Conservation (phyloP, 2,329 filamentous ascomycete genomes). For the Colletotrichum sp. region DNA sequence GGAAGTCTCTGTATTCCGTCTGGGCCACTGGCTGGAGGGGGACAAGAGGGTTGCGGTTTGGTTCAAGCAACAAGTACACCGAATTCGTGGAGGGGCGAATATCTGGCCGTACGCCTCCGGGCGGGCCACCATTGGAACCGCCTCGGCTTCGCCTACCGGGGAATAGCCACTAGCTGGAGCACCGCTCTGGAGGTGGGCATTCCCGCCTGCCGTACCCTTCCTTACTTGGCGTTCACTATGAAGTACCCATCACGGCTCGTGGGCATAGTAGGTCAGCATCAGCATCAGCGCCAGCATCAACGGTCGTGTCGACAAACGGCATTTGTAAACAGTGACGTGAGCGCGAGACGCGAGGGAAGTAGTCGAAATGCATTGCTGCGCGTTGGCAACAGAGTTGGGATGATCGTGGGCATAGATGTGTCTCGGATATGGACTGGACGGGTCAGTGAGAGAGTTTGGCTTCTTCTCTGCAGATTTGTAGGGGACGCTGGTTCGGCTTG, state of each 20-base stretch:
- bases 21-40: neutral
- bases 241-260: neutral
- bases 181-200: neutral
- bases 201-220: neutral
- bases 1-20: neutral
- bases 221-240: neutral
- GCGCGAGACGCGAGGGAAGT: conserved; percentile 10
- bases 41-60: neutral
- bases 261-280: neutral
- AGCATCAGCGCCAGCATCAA: neutral
- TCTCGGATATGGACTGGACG: conserved; percentile 7
- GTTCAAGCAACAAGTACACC: neutral
- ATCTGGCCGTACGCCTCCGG: neutral
- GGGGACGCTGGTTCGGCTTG: conserved; percentile 11
- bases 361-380: neutral
- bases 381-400: neutral
- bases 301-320: neutral
- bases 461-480: neutral
- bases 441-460: neutral
- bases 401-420: conserved; percentile 3
- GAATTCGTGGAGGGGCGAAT: neutral
- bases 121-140: neutral
- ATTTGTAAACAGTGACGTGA: neutral
- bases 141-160: conserved; percentile 1
- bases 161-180: neutral